Conservation (phyloP, 2,329 filamentous ascomycete genomes). For the Cladophialophora psammophila region DNA sequence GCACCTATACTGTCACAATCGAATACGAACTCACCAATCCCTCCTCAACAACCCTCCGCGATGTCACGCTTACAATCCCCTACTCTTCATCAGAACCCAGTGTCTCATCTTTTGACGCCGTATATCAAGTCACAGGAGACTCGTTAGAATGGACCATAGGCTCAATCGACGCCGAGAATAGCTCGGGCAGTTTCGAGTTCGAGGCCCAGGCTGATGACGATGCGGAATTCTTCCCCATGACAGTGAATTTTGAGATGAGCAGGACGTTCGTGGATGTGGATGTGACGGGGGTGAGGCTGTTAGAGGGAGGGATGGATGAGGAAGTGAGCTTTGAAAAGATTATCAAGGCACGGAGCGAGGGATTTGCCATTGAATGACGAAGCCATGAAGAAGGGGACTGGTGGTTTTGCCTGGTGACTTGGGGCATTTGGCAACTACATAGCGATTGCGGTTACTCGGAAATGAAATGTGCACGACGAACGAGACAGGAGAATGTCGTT, state of each 20-base stretch:
- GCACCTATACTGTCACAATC: constrained; percentile 87
- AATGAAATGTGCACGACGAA: neutral
- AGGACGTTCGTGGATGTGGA: constrained; percentile 91
- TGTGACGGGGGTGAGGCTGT: constrained; percentile 62
- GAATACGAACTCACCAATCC: constrained; percentile 92
- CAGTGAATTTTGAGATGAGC: constrained; percentile 83
- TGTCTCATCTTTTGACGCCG: constrained; percentile 90
- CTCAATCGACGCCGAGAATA: constrained; percentile 79
- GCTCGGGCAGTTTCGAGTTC: constrained; percentile 90
- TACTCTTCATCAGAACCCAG: constrained; percentile 84
- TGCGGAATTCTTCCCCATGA: constrained; percentile 98
- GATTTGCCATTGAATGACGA: constrained; percentile 53
- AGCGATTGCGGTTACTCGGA: constrained; percentile 1
- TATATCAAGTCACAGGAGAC: constrained; percentile 92
- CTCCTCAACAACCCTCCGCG: constrained; percentile 69
- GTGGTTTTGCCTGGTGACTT: neutral
- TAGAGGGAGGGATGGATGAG: constrained; percentile 52
- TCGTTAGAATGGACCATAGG: constrained; percentile 94
- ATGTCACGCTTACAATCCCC: constrained; percentile 87
- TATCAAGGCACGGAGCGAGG: constrained; percentile 53
- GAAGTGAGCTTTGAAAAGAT: constrained; percentile 55
- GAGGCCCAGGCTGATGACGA: constrained; percentile 88
- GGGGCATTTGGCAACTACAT: neutral
- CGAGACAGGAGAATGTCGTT: neutral
- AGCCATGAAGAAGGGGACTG: neutral